These are phyloP conservation scores for Nectriaceae sp. DNA, from an alignment of 2,329 filamentous ascomycete species.

Conservation along the genomic window DNA sequence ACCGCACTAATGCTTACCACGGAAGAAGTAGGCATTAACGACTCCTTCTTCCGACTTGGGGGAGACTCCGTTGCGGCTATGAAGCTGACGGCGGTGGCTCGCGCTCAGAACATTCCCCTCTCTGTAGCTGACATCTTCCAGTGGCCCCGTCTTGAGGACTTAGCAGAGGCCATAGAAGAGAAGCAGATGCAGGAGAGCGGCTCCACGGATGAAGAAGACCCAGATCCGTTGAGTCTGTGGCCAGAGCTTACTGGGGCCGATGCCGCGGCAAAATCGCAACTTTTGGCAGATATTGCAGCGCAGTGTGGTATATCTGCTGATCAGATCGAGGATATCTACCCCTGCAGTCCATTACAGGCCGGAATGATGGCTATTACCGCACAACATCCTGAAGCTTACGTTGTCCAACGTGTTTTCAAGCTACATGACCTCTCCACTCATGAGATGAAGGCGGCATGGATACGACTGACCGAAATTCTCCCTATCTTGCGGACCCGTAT, in stretches of 20 bases:
- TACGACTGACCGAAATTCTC: neutral
- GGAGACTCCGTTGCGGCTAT: slow-evolving; percentile 49
- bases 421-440: neutral
- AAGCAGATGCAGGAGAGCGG: neutral
- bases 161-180: neutral
- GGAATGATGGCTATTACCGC: slow-evolving; percentile 2
- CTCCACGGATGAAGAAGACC: neutral
- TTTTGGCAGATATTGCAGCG: neutral
- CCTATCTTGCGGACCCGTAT: neutral
- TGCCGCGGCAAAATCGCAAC: neutral
- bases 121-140: slow-evolving; percentile 44
- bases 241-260: neutral
- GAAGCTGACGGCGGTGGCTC: slow-evolving; percentile 34
- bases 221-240: neutral
- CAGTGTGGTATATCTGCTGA: slow-evolving; percentile 6
- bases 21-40: slow-evolving; percentile 34
- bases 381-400: slow-evolving; percentile 10
- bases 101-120: slow-evolving; percentile 36
- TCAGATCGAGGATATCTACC: slow-evolving; percentile 1
- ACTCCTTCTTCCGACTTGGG: slow-evolving; percentile 48
- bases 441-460: slow-evolving; percentile 1
- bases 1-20: neutral
- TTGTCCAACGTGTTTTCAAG: slow-evolving; percentile 5
- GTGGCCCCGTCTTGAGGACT: neutral
- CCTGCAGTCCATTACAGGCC: neutral